Evolutionary conservation across 2,329 filamentous ascomycete species (phyloP).

Genomic region (Cladophialophora exuberans): DNA sequence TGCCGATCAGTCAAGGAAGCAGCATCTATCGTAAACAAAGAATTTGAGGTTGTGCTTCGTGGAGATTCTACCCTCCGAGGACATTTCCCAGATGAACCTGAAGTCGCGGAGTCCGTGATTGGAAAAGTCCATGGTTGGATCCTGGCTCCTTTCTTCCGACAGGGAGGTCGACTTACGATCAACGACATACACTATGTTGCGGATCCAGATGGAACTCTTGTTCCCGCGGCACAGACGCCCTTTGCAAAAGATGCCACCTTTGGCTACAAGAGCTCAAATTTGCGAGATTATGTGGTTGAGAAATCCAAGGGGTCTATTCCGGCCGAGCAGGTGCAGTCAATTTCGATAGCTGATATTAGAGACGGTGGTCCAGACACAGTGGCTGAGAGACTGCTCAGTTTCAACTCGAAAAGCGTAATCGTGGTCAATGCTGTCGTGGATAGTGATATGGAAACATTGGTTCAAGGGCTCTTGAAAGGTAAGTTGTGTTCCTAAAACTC

Average conservation of each 20-base stretch:
- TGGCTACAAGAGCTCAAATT: slow-evolving; percentile 58
- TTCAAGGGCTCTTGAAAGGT: slow-evolving; percentile 50
- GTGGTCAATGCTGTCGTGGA: slow-evolving; percentile 59
- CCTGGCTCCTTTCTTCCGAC: slow-evolving; percentile 62
- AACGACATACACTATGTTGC: slow-evolving; percentile 62
- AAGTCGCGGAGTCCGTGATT: slow-evolving; percentile 55
- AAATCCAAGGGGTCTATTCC: slow-evolving; percentile 53
- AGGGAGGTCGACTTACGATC: slow-evolving; percentile 62
- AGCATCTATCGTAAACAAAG: slow-evolving; percentile 40
- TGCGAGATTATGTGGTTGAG: slow-evolving; percentile 58
- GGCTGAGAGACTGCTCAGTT: slow-evolving; percentile 43
- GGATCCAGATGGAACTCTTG: slow-evolving; percentile 49
- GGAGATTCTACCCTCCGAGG: slow-evolving; percentile 62
- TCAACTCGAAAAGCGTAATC: slow-evolving; percentile 47
- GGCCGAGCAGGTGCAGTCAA: slow-evolving; percentile 45
- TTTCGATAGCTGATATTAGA: slow-evolving; percentile 55
- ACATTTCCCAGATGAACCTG: slow-evolving; percentile 60
- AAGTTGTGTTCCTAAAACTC: background rate
- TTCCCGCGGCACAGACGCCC: slow-evolving; percentile 58
- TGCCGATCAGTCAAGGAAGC: slow-evolving; percentile 54
- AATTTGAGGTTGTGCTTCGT: slow-evolving; percentile 60
- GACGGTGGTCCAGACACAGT: slow-evolving; percentile 50
- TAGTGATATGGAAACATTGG: slow-evolving; percentile 59
- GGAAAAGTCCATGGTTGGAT: slow-evolving; percentile 58
- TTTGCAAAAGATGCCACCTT: slow-evolving; percentile 63